Conservation (phyloP, 2,329 filamentous ascomycete genomes). For the Sclerotinia minor region DNA sequence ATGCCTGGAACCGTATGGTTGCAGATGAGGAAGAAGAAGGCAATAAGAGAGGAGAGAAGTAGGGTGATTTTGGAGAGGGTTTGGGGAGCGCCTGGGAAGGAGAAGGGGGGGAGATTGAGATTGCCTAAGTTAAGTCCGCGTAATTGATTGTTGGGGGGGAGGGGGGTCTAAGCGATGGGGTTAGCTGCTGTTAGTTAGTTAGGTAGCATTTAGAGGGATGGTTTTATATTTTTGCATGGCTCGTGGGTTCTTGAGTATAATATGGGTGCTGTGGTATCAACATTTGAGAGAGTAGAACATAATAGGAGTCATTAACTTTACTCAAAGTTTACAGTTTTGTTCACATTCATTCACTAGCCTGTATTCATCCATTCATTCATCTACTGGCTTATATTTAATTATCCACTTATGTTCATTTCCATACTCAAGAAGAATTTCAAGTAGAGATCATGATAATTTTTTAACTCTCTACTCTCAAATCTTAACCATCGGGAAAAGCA, state of each 20-base stretch:
- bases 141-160: background rate
- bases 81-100: conserved; percentile 24
- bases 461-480: no score
- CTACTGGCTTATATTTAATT: no score
- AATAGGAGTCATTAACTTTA: no score
- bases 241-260: background rate
- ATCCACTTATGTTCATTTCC: no score
- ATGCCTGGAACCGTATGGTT: conserved; percentile 32
- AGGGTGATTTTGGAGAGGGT: conserved; percentile 29
- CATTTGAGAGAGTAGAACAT: no score
- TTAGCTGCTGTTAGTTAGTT: background rate
- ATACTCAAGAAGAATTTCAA: no score
- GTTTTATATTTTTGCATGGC: background rate
- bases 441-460: no score
- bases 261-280: no score
- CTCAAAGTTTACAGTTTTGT: no score
- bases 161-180: background rate
- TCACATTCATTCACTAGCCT: no score
- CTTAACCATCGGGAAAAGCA: no score
- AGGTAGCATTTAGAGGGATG: background rate
- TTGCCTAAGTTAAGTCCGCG: conserved; percentile 13
- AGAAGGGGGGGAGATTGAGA: conserved; percentile 16
- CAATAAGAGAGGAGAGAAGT: conserved; percentile 23
- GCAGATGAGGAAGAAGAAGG: conserved; percentile 27
- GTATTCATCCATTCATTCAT: no score